Conservation (phyloP, 805 yeast species). For the Starmerella scarabaei region DNA sequence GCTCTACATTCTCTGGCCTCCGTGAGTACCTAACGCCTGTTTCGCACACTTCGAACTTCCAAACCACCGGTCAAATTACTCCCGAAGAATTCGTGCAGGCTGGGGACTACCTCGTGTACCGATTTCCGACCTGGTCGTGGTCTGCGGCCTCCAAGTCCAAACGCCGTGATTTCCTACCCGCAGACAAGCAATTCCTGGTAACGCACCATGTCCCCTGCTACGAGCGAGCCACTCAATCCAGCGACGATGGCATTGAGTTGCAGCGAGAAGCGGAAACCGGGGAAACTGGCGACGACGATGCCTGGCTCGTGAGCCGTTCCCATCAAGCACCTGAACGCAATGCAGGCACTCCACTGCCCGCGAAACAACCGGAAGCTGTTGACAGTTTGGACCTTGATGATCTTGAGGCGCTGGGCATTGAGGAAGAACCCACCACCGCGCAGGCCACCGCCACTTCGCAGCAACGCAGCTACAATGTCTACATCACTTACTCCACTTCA, state of each 20-base stretch:
- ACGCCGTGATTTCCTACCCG: constrained; percentile 61
- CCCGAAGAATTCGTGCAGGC: constrained; percentile 93
- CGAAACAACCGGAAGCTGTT: constrained; percentile 16
- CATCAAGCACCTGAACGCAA: neutral
- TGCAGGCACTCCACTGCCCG: neutral
- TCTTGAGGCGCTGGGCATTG: constrained; percentile 24
- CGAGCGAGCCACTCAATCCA: constrained; percentile 44
- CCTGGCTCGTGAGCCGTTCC: constrained; percentile 19
- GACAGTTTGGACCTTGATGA: constrained; percentile 21
- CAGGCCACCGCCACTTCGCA: constrained; percentile 1
- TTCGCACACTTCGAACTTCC: constrained; percentile 71
- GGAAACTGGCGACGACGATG: constrained; percentile 35
- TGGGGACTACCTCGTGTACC: constrained; percentile 81
- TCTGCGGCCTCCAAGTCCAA: constrained; percentile 35
- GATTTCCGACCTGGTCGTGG: constrained; percentile 98
- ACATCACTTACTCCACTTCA: constrained; percentile 84
- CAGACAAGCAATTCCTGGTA: constrained; percentile 73
- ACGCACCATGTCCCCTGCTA: constrained; percentile 83
- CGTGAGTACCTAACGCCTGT: constrained; percentile 92
- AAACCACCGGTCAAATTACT: constrained; percentile 77
- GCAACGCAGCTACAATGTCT: constrained; percentile 57
- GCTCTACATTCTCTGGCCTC: constrained; percentile 27
- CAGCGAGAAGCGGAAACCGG: constrained; percentile 24
- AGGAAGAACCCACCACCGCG: constrained; percentile 33
- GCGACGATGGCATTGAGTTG: constrained; percentile 1